A percentile compares a stretch with the other conserved stretches of the same genome.
Evolutionary conservation across 805 yeast genomes (phyloP).

Genomic region (Saccharomycopsis fibuligera): DNA sequence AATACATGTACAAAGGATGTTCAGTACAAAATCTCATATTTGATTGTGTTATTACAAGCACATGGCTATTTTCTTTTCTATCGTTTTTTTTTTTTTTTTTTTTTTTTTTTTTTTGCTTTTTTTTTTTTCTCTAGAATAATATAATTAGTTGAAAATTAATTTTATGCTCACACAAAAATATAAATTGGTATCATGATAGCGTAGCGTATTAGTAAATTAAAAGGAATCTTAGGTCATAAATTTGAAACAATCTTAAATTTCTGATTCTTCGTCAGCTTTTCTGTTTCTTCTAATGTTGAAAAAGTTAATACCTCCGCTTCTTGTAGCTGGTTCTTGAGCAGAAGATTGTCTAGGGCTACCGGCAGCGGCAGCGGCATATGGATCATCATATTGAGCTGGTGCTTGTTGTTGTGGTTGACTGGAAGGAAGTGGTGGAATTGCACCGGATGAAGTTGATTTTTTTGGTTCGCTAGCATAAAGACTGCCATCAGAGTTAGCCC

Average conservation of each 20-base stretch:
- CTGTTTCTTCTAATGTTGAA: slow-evolving; percentile 19
- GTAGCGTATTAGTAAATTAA: no score
- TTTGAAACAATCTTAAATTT: slow-evolving; percentile 9
- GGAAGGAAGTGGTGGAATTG: slow-evolving; percentile 2
- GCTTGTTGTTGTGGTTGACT: not conserved
- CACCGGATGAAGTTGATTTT: slow-evolving; percentile 12
- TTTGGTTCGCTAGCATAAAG: slow-evolving; percentile 8
- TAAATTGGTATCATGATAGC: no score
- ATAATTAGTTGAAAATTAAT: no score
- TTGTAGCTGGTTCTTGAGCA: slow-evolving; percentile 6
- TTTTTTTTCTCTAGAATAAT: no score
- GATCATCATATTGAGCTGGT: slow-evolving; percentile 8
- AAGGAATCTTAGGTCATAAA: no score
- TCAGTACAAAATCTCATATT: no score
- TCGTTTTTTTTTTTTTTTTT: no score
- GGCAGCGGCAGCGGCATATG: slow-evolving; percentile 14
- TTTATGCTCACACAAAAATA: no score
- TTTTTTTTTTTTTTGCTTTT: no score
- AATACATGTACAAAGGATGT: no score
- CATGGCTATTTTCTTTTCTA: no score
- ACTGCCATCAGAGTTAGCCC: not conserved
- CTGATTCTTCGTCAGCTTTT: slow-evolving; percentile 19
- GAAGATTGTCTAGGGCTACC: slow-evolving; percentile 3
- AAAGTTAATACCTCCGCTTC: slow-evolving; percentile 19
- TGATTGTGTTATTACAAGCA: no score